Conservation (phyloP, 352 stramenopile species). For the Pelagophyceae sp. region DNA sequence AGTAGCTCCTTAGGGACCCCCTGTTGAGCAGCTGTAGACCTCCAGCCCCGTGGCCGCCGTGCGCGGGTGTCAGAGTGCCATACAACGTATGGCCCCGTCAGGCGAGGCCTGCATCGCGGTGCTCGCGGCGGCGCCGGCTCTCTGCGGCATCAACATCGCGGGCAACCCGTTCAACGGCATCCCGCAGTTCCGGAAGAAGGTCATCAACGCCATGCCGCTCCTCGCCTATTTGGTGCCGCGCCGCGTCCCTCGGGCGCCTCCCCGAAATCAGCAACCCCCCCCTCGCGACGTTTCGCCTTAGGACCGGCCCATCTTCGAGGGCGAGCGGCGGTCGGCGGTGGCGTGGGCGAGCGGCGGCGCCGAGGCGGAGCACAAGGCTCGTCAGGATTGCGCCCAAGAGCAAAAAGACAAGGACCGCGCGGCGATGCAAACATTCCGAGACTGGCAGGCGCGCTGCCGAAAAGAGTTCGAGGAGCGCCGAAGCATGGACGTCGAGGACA, state of each 20-base stretch:
- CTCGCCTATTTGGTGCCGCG: constrained; percentile 82
- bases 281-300: too few relatives aligned
- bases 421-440: constrained; percentile 33
- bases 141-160: constrained; percentile 50
- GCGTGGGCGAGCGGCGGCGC: constrained; percentile 73
- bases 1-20: too few relatives aligned
- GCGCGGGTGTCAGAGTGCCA: too few relatives aligned
- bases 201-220: constrained; percentile 70
- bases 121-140: constrained; percentile 57
- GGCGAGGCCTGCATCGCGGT: constrained; percentile 65
- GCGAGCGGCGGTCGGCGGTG: constrained; percentile 64
- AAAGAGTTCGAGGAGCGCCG: background rate
- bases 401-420: constrained; percentile 34
- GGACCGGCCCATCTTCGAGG: constrained; percentile 84
- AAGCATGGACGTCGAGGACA: background rate
- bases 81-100: too few relatives aligned
- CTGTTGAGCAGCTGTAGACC: too few relatives aligned
- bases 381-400: constrained; percentile 50
- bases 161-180: constrained; percentile 78
- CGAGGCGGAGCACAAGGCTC: constrained; percentile 70
- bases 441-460: constrained; percentile 34
- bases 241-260: too few relatives aligned
- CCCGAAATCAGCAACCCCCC: too few relatives aligned
- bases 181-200: constrained; percentile 81
- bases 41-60: too few relatives aligned